These are phyloP conservation scores for Scheffersomyces coipomensis DNA, from an alignment of 805 yeast species.

Conservation along the genomic window DNA sequence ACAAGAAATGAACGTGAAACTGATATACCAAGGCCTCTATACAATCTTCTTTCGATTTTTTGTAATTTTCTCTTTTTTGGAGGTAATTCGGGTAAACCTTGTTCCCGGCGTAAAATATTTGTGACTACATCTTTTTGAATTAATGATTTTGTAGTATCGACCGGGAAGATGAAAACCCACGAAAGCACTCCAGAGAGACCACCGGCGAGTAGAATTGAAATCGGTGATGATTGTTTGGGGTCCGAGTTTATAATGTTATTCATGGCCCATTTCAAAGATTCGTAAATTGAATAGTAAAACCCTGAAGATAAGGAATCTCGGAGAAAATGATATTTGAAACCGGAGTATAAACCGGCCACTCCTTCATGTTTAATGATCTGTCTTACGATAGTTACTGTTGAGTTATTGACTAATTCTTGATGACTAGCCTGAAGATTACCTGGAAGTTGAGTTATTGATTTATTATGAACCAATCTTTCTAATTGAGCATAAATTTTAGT, in stretches of 20 bases:
- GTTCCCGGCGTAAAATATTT: slow-evolving; percentile 54
- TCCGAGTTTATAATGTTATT: slow-evolving; percentile 24
- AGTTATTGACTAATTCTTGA: slow-evolving; percentile 10
- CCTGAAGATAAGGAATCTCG: slow-evolving; percentile 75
- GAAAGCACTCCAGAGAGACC: slow-evolving; percentile 73
- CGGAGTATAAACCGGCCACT: slow-evolving; percentile 64
- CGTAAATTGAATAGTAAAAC: slow-evolving; percentile 72
- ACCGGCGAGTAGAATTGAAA: slow-evolving; percentile 55
- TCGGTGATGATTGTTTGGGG: slow-evolving; percentile 26
- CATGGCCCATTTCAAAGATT: slow-evolving; percentile 60
- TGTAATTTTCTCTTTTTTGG: slow-evolving; percentile 25
- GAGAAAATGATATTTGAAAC: slow-evolving; percentile 62
- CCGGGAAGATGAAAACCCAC: slow-evolving; percentile 75
- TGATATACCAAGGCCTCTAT: slow-evolving; percentile 77
- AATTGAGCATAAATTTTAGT: slow-evolving; percentile 81
- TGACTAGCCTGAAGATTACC: slow-evolving; percentile 10
- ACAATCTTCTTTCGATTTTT: slow-evolving; percentile 47
- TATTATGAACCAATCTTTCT: slow-evolving; percentile 42
- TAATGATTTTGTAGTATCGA: slow-evolving; percentile 77
- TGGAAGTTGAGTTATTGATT: slow-evolving; percentile 12
- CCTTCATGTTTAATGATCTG: slow-evolving; percentile 64
- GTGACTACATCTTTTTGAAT: slow-evolving; percentile 73
- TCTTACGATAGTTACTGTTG: slow-evolving; percentile 42
- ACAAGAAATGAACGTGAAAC: slow-evolving; percentile 67
- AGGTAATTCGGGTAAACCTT: slow-evolving; percentile 45